Evolutionary conservation across 169 alveolate species (phyloP).

Genomic region (Plasmodium adleri): DNA sequence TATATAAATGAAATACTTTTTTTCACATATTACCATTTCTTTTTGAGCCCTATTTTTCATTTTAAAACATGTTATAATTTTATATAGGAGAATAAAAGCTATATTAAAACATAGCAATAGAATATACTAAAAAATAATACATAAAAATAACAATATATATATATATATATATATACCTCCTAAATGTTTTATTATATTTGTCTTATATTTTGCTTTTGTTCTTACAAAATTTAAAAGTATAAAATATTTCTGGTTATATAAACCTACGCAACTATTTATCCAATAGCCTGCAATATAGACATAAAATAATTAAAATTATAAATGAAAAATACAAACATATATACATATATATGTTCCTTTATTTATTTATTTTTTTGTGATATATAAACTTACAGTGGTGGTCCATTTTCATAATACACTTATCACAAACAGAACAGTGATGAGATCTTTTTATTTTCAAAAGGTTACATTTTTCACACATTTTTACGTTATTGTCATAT

Average conservation of each 20-base stretch:
- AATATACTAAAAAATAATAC: conserved; percentile 41
- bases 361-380: background rate
- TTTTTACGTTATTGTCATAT: conserved; percentile 1
- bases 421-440: conserved; percentile 90
- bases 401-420: conserved; percentile 91
- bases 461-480: conserved; percentile 45
- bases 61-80: conserved; percentile 37
- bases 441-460: conserved; percentile 83
- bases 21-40: conserved; percentile 11
- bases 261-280: conserved; percentile 91
- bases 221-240: conserved; percentile 72
- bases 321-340: background rate
- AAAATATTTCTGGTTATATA: conserved; percentile 90
- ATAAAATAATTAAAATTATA: background rate
- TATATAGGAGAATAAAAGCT: conserved; percentile 27
- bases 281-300: conserved; percentile 77
- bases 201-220: conserved; percentile 4
- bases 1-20: background rate
- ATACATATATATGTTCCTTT: background rate
- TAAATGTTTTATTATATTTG: background rate
- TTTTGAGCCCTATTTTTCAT: conserved; percentile 1
- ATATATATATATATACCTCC: background rate
- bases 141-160: conserved; percentile 7
- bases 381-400: conserved; percentile 87
- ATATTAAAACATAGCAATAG: conserved; percentile 34